phyloP scores from a whole-genome alignment of 805 yeast genomes.

The Ogataea chonburiensis region DNA sequence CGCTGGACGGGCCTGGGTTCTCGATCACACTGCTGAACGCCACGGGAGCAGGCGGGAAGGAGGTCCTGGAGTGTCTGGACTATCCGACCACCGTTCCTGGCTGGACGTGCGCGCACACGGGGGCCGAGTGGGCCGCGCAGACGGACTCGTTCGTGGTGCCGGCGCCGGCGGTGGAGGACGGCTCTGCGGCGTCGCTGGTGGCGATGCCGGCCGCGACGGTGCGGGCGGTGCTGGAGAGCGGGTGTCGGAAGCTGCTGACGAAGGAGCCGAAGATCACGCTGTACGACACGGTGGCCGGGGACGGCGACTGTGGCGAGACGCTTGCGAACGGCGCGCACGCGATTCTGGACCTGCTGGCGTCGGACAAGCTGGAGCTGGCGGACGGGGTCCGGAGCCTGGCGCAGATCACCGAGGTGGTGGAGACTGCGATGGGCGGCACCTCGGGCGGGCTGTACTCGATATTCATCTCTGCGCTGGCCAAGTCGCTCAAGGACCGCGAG shows the following conservation, averaged over 20 bases:
- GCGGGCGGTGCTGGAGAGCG: constrained; percentile 41
- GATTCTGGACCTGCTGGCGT: constrained; percentile 51
- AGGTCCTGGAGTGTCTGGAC: constrained; percentile 59
- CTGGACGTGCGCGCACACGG: constrained; percentile 56
- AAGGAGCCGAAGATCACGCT: constrained; percentile 84
- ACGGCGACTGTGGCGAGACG: constrained; percentile 97
- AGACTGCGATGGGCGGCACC: constrained; percentile 93
- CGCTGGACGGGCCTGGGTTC: constrained; percentile 90
- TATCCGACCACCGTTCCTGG: constrained; percentile 77
- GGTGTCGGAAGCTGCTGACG: constrained; percentile 51
- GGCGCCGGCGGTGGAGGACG: constrained; percentile 32
- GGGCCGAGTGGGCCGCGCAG: constrained; percentile 24
- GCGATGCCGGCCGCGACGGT: constrained; percentile 32
- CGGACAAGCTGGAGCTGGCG: constrained; percentile 35
- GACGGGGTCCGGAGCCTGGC: constrained; percentile 61
- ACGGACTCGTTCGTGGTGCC: constrained; percentile 28
- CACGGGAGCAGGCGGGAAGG: constrained; percentile 47
- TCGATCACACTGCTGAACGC: constrained; percentile 78
- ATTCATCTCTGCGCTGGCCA: constrained; percentile 72
- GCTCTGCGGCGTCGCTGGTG: constrained; percentile 30
- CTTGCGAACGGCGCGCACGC: constrained; percentile 79
- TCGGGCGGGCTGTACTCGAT: constrained; percentile 93
- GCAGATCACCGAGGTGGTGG: constrained; percentile 80
- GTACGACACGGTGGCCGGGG: constrained; percentile 88
- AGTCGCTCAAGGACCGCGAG: constrained; percentile 46